Conservation (phyloP, 148 eudicot species). For the Pharnaceum exiguum region DNA sequence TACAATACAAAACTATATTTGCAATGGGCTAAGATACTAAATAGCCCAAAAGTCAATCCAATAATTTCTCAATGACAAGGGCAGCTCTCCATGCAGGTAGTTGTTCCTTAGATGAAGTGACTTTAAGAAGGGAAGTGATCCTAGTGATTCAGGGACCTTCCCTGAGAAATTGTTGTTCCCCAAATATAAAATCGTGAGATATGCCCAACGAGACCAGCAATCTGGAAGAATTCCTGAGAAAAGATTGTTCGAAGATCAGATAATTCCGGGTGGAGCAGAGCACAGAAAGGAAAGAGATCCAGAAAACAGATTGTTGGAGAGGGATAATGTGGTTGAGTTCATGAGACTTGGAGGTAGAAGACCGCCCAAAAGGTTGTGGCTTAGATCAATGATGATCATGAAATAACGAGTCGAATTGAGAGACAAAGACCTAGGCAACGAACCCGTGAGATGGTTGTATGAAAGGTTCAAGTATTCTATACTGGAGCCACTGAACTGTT, state of each 20-base stretch:
- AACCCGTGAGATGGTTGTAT: conserved; percentile 22
- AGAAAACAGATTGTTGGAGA: conserved; percentile 5
- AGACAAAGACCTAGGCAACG: conserved; percentile 16
- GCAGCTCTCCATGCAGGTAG: conserved; percentile 23
- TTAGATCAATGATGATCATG: conserved; percentile 24
- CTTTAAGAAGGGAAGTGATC: conserved; percentile 23
- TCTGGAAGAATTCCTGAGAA: conserved; percentile 26
- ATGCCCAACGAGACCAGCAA: conserved; percentile 2
- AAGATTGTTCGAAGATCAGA: conserved; percentile 30
- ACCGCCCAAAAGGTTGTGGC: conserved; percentile 34
- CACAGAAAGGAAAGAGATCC: conserved; percentile 6
- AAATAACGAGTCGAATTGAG: conserved; percentile 17
- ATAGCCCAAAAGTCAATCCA: no score
- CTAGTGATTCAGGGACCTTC: conserved; percentile 23
- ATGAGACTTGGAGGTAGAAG: conserved; percentile 16
- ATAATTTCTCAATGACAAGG: conserved; percentile 15
- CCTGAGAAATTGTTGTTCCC: conserved; percentile 21
- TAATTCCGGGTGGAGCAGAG: conserved; percentile 6
- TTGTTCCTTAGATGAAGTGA: conserved; percentile 31
- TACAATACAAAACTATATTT: no score
- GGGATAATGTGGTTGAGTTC: not conserved
- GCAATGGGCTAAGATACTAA: no score
- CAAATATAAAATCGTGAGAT: conserved; percentile 22
- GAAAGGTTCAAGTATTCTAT: conserved; percentile 29
- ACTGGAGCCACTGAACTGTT: conserved; percentile 9